Evolutionary conservation across 345 rosid species (phyloP).

Genomic region (Pistacia integerrima): DNA sequence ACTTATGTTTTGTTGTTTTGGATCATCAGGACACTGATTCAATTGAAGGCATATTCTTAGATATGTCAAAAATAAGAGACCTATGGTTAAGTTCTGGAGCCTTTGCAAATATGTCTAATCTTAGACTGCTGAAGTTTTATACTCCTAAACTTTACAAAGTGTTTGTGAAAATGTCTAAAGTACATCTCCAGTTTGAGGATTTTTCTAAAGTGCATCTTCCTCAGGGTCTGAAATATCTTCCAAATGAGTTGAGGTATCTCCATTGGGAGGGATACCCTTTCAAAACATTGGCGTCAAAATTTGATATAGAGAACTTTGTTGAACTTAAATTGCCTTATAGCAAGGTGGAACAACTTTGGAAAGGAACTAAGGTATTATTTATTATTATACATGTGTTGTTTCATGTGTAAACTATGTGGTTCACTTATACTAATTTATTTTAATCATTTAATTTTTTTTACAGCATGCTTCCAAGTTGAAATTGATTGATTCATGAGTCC

Average conservation of each 20-base stretch:
- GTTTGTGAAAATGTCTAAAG: not conserved
- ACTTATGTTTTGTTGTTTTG: not conserved
- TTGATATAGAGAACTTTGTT: not conserved
- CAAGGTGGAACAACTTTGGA: not conserved
- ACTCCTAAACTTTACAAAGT: not conserved
- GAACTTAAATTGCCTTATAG: not conserved
- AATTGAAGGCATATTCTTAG: constrained; percentile 11
- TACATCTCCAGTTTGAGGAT: too few relatives aligned
- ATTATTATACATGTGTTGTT: too few relatives aligned
- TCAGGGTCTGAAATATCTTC: not conserved
- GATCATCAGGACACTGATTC: not conserved
- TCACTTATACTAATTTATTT: not conserved
- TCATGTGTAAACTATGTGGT: not conserved
- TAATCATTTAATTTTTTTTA: not conserved
- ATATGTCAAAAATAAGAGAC: constrained; percentile 16
- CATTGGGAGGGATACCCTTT: not conserved
- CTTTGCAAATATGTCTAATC: constrained; percentile 11
- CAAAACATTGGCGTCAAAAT: not conserved
- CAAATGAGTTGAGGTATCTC: not conserved
- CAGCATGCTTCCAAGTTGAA: constrained; percentile 6
- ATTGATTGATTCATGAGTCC: constrained; percentile 22
- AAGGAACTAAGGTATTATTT: not conserved
- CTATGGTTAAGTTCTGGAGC: not conserved
- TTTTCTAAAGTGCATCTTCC: not conserved
- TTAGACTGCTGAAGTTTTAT: constrained; percentile 13